These are phyloP conservation scores for Gomphus bonarii DNA, from an alignment of 1,284 basidiomycete genomes.

Conservation along the genomic window DNA sequence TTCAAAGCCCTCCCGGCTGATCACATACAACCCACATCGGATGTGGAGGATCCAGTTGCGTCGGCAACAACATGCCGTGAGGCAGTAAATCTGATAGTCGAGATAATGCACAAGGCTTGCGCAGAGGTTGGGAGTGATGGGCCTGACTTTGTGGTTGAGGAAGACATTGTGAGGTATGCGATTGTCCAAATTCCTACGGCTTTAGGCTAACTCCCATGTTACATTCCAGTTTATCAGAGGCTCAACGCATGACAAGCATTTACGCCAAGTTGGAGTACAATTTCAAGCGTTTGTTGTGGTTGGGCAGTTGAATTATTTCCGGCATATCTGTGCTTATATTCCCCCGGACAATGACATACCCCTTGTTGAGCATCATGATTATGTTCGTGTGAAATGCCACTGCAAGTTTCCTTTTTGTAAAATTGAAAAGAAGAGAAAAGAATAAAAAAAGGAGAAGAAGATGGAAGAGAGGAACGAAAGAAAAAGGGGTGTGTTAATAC, in stretches of 20 bases:
- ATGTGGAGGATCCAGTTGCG: conserved; percentile 49
- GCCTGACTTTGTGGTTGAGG: conserved; percentile 44
- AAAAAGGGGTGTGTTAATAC: background rate
- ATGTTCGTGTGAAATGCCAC: background rate
- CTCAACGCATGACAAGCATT: conserved; percentile 70
- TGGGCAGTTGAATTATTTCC: conserved; percentile 46
- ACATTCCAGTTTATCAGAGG: conserved; percentile 59
- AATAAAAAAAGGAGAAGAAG: too few relatives aligned
- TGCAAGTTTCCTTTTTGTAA: background rate
- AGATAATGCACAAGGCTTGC: conserved; percentile 59
- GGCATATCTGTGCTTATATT: background rate
- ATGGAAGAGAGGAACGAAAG: background rate
- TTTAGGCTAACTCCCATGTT: background rate
- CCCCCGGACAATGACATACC: background rate
- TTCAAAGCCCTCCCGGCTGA: conserved; percentile 71
- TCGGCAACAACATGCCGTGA: conserved; percentile 64
- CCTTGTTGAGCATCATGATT: background rate
- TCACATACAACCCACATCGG: conserved; percentile 32
- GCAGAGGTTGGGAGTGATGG: conserved; percentile 43
- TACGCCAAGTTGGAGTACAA: conserved; percentile 88
- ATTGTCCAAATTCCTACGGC: conserved; percentile 4
- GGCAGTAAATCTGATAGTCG: conserved; percentile 65
- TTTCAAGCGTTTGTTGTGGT: conserved; percentile 79
- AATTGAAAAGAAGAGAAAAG: background rate
- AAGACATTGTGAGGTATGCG: conserved; percentile 73